Percentiles rank a stretch among this genome's conserved stretches.
These are phyloP conservation scores for Lactifluus volemus DNA, from an alignment of 768 basidiomycete genomes.

Conservation along the genomic window DNA sequence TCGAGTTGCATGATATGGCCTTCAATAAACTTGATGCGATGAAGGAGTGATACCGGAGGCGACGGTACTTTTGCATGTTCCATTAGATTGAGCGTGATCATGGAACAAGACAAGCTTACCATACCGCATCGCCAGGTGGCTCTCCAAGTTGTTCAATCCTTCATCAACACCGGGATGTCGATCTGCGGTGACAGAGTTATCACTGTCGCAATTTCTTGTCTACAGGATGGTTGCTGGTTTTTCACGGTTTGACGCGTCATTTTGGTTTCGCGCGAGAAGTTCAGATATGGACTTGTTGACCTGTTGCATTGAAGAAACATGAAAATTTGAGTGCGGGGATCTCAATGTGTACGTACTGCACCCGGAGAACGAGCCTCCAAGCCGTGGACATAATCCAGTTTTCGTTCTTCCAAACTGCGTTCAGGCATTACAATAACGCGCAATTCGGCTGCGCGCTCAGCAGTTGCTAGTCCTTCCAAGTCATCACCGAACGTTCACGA, in stretches of 20 bases:
- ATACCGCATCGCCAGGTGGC: constrained; percentile 65
- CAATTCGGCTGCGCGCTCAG: constrained; percentile 24
- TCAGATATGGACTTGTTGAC: constrained; percentile 62
- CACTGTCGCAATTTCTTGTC: constrained; percentile 6
- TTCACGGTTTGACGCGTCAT: constrained; percentile 63
- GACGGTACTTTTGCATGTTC: constrained; percentile 47
- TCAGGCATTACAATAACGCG: constrained; percentile 20
- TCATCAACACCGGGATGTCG: constrained; percentile 54
- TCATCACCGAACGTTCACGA: constrained; percentile 10
- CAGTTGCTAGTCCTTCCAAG: constrained; percentile 8
- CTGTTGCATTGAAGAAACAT: constrained; percentile 24
- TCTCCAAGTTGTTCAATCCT: constrained; percentile 57
- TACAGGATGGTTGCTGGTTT: background rate
- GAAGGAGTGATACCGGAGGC: constrained; percentile 53
- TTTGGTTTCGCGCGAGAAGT: constrained; percentile 63
- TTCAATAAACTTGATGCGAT: constrained; percentile 62
- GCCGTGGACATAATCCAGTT: constrained; percentile 50
- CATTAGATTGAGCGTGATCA: background rate
- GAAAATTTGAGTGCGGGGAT: background rate
- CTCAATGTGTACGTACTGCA: constrained; percentile 38
- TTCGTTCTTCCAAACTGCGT: constrained; percentile 53
- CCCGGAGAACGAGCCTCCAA: constrained; percentile 44
- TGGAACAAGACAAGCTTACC: constrained; percentile 33
- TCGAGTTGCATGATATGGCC: constrained; percentile 71
- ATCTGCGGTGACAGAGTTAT: constrained; percentile 31